These are phyloP conservation scores for Entrophospora sp. DNA, from an alignment of 192 early-diverging fungal species.

Conservation along the genomic window DNA sequence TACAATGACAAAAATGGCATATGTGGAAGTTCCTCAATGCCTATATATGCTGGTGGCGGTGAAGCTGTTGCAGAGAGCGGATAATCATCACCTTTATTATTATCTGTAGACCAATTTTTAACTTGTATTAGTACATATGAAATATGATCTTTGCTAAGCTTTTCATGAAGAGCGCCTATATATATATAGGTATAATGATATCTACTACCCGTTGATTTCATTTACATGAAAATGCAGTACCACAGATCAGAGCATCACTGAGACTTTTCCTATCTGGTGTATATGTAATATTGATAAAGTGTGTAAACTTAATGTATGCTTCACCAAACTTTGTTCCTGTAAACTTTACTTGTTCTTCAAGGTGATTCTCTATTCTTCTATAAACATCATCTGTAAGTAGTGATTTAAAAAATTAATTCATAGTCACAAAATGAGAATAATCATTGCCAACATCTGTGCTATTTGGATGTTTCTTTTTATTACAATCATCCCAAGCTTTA, in stretches of 20 bases:
- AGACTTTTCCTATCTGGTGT: background rate
- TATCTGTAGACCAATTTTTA: background rate
- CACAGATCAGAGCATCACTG: background rate
- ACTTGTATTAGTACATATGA: background rate
- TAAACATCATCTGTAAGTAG: background rate
- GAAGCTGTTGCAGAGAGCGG: background rate
- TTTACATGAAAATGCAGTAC: background rate
- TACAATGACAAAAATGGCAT: conserved; percentile 7
- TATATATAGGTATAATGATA: conserved; percentile 6
- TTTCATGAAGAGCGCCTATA: background rate
- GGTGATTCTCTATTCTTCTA: background rate
- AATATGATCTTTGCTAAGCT: background rate
- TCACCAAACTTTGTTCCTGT: background rate
- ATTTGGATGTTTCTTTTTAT: background rate
- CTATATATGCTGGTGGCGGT: background rate
- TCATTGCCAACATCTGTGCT: background rate
- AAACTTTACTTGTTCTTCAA: background rate
- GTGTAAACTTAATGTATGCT: background rate
- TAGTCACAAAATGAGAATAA: background rate
- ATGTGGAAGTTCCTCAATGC: background rate
- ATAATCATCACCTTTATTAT: background rate
- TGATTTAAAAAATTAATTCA: background rate
- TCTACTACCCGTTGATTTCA: background rate
- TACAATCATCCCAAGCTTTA: background rate
- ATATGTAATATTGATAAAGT: conserved; percentile 3